Evolutionary conservation across 2,329 filamentous ascomycete genomes (phyloP), one percentile per base, ranked within the genome.

Genomic region (Graphilbum ipis-grandicollis): DNA sequence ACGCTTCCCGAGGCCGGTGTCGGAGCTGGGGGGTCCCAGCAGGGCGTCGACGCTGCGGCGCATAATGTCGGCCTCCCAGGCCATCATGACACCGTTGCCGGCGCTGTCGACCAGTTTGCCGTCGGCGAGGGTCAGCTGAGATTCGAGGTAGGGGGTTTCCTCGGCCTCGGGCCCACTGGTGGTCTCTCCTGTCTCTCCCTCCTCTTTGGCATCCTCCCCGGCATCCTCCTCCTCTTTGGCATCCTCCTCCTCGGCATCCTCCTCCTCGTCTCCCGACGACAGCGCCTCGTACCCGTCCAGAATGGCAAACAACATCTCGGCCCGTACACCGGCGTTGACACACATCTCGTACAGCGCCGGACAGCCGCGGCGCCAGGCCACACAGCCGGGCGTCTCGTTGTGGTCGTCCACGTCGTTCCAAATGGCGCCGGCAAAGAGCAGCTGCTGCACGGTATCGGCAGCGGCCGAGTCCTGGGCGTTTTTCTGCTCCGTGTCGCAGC

Each of bases 341-440:
- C 88, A 82, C 39, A 85, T 56, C 30, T 79, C 71, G 52, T 98
- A 96, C 26, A 94, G 58, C 35, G 72, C 67, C 37, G 57, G 65
- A 48, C 81, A 62, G 0, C 79, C 78, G 19, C 94, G 53, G 19
- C 73, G 61, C 40, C 66, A 64, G 9, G 90, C 90, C 31, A 94
- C 62, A 53, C 88, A 96, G 8, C 85, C 90, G 0, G 90, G 85
- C 3, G 90, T 96, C 63, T 96, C 88, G 48, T 84, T 71, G 47
- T 82, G 78, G 46, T 65, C 59, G 55, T 96, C 84, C 39, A 96
- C 63, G 53, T 94, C 86, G 59, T 98, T 98, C 90, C 90, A 98
- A 47, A 96, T 94, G 10, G 84, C 90, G 23, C 90, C 90, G 47
- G 80, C 79, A 50, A 86, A 69, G 41, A 96, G 74, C 8, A 96